Base-by-base conservation (phyloP, 805 yeast species). In the Ogataea philodendri region DNA sequence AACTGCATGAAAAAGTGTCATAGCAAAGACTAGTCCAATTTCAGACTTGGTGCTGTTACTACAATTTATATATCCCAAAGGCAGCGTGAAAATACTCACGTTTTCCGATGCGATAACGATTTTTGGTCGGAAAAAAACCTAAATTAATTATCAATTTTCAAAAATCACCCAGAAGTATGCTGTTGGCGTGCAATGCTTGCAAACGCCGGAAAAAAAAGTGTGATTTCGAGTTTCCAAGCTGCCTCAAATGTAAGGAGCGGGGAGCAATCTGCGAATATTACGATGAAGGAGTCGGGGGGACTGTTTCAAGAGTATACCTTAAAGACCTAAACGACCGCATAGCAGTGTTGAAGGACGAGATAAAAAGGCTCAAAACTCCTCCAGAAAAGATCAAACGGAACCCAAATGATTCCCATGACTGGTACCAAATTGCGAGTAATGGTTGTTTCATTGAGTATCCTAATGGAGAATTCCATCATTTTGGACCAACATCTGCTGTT, bases 131-230 rank as follows among this genome's bases (percentile, higher is more conserved):
- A n/a, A n/a, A n/a, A n/a, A n/a, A n/a, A n/a, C n/a, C n/a, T n/a
- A n/a, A n/a, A n/a, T n/a, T n/a, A n/a, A n/a, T n/a, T n/a, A n/a
- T n/a, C n/a, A n/a, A n/a, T n/a, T n/a, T n/a, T n/a, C n/a, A n/a
- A n/a, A n/a, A n/a, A n/a, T n/a, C n/a, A n/a, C n/a, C n/a, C n/a
- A n/a, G n/a, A n/a, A n/a, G n/a, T 11, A 46, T 48, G 51, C 27
- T 48, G 5, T 44, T 48, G 2, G 34, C 51, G 3, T 48, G 53
- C 31, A 31, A 26, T 8, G 23, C 40, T 5, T 46, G 53, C 34
- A 39, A 40, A 15, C 41, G 42, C 25, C 25, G 51, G 10, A 48
- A 46, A 32, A 48, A 48, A 30, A 48, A 42, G 32, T 48, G 53
- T 26, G 51, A 48, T 23, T 42, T 42, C 22, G 33, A 37, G 10